These are phyloP conservation scores for Asterionellopsis glacialis DNA, from an alignment of 108 stramenopile genomes.

Conservation along the genomic window DNA sequence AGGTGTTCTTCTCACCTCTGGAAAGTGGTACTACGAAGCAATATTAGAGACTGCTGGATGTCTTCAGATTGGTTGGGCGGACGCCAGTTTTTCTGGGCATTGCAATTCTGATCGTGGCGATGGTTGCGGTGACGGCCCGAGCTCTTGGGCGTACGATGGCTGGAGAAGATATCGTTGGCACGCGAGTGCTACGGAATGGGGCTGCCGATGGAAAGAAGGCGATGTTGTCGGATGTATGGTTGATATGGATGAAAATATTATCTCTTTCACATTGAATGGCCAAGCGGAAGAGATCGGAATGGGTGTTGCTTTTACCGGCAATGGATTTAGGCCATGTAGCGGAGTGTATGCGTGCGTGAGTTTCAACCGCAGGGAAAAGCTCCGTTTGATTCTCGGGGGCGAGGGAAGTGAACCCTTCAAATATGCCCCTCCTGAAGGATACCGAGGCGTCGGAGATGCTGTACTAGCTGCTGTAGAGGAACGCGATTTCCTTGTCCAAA, in stretches of 20 bases:
- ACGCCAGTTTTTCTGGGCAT: conserved; percentile 83
- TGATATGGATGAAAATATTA: conserved; percentile 78
- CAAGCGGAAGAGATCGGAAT: conserved; percentile 82
- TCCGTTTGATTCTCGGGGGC: conserved; percentile 73
- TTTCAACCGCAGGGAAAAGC: conserved; percentile 78
- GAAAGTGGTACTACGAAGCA: conserved; percentile 96
- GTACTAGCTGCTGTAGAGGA: conserved; percentile 60
- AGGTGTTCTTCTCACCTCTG: conserved; percentile 68
- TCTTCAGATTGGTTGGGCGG: conserved; percentile 93
- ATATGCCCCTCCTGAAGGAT: conserved; percentile 66
- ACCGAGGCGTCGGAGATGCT: conserved; percentile 76
- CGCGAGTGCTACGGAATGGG: conserved; percentile 84
- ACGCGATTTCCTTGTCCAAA: conserved; percentile 36
- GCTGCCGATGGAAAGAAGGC: conserved; percentile 88
- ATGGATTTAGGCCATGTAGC: conserved; percentile 81
- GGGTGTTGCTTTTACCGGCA: conserved; percentile 78
- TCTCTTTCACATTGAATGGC: conserved; percentile 92
- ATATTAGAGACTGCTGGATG: conserved; percentile 86
- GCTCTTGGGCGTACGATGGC: conserved; percentile 94
- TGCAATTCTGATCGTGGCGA: conserved; percentile 84
- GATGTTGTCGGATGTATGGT: conserved; percentile 87
- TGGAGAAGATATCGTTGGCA: conserved; percentile 95
- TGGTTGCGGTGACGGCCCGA: conserved; percentile 90
- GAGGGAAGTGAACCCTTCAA: conserved; percentile 56
- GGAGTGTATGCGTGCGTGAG: conserved; percentile 88